phyloP scores from a whole-genome alignment of 2,329 filamentous ascomycete species.

The Aspergillus sp. region DNA sequence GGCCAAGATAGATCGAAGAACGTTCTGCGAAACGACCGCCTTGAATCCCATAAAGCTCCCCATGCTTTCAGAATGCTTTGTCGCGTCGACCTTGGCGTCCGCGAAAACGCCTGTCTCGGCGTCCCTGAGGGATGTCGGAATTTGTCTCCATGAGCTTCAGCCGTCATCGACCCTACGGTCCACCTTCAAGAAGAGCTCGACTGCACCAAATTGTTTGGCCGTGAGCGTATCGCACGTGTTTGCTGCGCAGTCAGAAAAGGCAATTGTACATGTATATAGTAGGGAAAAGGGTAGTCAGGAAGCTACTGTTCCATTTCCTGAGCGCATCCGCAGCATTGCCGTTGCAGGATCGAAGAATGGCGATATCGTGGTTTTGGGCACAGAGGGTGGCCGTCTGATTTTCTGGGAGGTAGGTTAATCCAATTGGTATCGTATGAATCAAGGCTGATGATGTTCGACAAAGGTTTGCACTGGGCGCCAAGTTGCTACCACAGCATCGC shows the following conservation, averaged over 20 bases:
- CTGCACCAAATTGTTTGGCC: constrained; percentile 75
- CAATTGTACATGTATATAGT: constrained; percentile 89
- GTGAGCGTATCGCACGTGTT: constrained; percentile 82
- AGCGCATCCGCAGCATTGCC: constrained; percentile 76
- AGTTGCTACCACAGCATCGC: constrained; percentile 44
- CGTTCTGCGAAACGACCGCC: background rate
- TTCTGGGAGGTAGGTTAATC: constrained; percentile 75
- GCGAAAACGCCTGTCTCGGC: constrained; percentile 46
- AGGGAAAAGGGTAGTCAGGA: constrained; percentile 83
- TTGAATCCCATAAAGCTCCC: constrained; percentile 22
- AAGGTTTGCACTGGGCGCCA: constrained; percentile 47
- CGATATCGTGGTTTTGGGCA: constrained; percentile 72
- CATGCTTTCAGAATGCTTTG: constrained; percentile 52
- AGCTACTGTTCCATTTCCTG: constrained; percentile 81
- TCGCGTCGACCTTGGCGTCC: constrained; percentile 46
- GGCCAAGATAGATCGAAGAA: background rate
- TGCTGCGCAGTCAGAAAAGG: constrained; percentile 86
- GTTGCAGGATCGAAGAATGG: constrained; percentile 63
- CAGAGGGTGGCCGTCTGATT: constrained; percentile 79
- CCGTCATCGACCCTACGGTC: constrained; percentile 73
- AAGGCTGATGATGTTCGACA: constrained; percentile 10
- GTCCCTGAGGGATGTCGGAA: constrained; percentile 73
- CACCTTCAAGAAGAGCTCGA: constrained; percentile 88
- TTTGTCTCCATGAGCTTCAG: constrained; percentile 81
- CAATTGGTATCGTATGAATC: background rate